These are phyloP conservation scores for Flagelloscypha sp. DNA, from an alignment of 768 basidiomycete genomes.

Conservation along the genomic window DNA sequence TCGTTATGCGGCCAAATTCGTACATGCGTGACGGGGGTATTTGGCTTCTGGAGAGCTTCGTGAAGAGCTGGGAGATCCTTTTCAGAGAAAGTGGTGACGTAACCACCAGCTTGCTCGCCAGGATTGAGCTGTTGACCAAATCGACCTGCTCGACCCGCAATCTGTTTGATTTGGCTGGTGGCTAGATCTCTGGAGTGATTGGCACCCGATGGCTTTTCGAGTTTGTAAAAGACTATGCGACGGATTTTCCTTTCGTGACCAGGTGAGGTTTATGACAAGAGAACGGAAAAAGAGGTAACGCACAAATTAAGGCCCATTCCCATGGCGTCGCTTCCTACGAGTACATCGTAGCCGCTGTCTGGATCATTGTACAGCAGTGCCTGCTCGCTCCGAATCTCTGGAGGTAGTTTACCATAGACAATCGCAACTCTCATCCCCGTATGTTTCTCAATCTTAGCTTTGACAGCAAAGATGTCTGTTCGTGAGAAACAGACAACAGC, in stretches of 20 bases:
- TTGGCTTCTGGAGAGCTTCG: constrained; percentile 43
- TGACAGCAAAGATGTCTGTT: constrained; percentile 65
- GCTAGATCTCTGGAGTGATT: constrained; percentile 37
- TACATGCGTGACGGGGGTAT: constrained; percentile 45
- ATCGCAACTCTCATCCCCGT: constrained; percentile 83
- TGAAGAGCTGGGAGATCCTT: constrained; percentile 56
- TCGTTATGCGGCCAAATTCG: constrained; percentile 26
- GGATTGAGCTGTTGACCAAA: constrained; percentile 55
- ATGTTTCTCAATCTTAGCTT: constrained; percentile 56
- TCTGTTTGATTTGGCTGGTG: constrained; percentile 81
- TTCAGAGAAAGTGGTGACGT: constrained; percentile 61
- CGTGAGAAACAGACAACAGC: constrained; percentile 87
- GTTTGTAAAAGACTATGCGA: constrained; percentile 68
- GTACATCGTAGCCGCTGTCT: constrained; percentile 74
- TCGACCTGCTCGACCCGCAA: constrained; percentile 89
- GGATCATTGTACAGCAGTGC: constrained; percentile 88
- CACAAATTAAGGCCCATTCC: constrained; percentile 98
- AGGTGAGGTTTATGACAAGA: constrained; percentile 1
- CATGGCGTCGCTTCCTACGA: constrained; percentile 91
- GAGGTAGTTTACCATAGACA: constrained; percentile 87
- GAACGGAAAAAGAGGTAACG: constrained; percentile 19
- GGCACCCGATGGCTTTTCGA: constrained; percentile 58
- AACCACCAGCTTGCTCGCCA: constrained; percentile 42
- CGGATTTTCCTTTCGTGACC: constrained; percentile 71
- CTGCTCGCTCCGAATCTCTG: constrained; percentile 87